Conservation (phyloP, 2,329 filamentous ascomycete species). For the Aureobasidium musti region DNA sequence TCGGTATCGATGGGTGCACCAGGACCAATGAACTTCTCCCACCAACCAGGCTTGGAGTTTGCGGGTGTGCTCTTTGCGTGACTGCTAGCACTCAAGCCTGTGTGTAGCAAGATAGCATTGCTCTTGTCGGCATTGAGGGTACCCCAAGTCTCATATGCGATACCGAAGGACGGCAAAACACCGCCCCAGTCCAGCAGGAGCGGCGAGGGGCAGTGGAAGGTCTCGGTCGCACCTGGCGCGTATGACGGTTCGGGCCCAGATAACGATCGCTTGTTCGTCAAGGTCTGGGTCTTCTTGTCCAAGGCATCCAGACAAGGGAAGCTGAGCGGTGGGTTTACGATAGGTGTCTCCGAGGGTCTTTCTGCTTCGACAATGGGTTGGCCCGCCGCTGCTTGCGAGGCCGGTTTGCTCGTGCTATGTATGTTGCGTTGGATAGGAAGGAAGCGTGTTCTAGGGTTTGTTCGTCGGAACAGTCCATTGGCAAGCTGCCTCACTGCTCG, state of each 20-base stretch:
- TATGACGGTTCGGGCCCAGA: slow-evolving; percentile 92
- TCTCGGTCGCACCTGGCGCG: slow-evolving; percentile 80
- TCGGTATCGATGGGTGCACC: slow-evolving; percentile 82
- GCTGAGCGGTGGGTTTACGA: slow-evolving; percentile 73
- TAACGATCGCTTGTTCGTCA: slow-evolving; percentile 65
- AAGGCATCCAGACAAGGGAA: slow-evolving; percentile 89
- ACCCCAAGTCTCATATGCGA: slow-evolving; percentile 95
- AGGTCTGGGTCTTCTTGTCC: slow-evolving; percentile 69
- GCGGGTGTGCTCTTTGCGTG: slow-evolving; percentile 88
- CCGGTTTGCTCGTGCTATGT: slow-evolving; percentile 5
- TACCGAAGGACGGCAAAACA: slow-evolving; percentile 80
- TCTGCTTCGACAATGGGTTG: slow-evolving; percentile 36
- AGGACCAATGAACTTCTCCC: slow-evolving; percentile 97
- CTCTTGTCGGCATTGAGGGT: slow-evolving; percentile 73
- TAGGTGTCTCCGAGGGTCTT: slow-evolving; percentile 49
- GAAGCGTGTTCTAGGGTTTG: slow-evolving; percentile 34
- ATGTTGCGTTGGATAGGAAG: slow-evolving; percentile 27
- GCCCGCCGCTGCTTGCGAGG: slow-evolving; percentile 36
- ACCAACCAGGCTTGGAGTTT: slow-evolving; percentile 93
- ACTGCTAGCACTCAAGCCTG: slow-evolving; percentile 92
- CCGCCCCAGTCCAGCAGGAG: slow-evolving; percentile 93
- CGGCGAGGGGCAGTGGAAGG: slow-evolving; percentile 71
- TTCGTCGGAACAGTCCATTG: slow-evolving; percentile 31
- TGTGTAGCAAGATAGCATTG: slow-evolving; percentile 91
- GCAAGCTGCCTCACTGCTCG: slow-evolving; percentile 26